Evolutionary conservation across 2,329 filamentous ascomycete species (phyloP), one percentile per base, ranked within the genome.

Genomic region (Pseudovirgaria hyperparasitica): DNA sequence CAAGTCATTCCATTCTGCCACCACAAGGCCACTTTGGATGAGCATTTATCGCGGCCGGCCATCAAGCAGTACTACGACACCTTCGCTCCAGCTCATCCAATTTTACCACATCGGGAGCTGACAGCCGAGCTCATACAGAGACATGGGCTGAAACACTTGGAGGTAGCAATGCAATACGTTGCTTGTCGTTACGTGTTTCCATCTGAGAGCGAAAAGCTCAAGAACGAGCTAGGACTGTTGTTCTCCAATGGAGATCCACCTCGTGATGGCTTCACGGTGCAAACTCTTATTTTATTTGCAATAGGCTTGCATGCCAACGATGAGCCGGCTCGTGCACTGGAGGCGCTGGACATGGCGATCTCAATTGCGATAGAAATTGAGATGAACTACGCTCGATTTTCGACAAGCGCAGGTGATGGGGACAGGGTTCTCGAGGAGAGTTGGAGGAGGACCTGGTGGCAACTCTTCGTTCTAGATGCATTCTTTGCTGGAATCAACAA

Each of bases 371-470:
- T 92, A 7, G 72, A 84, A 30, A 65, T 93, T 14, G 77, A 79
- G 0, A 67, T 94, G 52, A 75, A 92, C 45, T 71, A 70, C 7
- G 63, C 70, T 25, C 63, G 68, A 0, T 92, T 74, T 48, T 76
- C 82, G 1, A 54, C 63, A 0, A 53, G 65, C 5, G 62, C 82
- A 40, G 76, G 78, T 10, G 60, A 65, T 16, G 71, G 72, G 5
- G 70, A 78, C 32, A 63, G 71, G 0, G 62, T 84, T 2, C 48
- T 86, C 3, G 81, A 87, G 46, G 86, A 94, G 52, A 82, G 77
- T 48, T 78, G 82, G 70, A 70, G 84, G 11, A 67, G 86, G 32
- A 94, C 85, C 2, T 94, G 85, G 85, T 94, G 86, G 86, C 84
- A 71, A 41, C 43, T 82, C 20, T 87, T 77, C 45, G 68, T 82